These are phyloP conservation scores for Fonsecaea monophora DNA, from an alignment of 2,329 filamentous ascomycete species.

Conservation along the genomic window DNA sequence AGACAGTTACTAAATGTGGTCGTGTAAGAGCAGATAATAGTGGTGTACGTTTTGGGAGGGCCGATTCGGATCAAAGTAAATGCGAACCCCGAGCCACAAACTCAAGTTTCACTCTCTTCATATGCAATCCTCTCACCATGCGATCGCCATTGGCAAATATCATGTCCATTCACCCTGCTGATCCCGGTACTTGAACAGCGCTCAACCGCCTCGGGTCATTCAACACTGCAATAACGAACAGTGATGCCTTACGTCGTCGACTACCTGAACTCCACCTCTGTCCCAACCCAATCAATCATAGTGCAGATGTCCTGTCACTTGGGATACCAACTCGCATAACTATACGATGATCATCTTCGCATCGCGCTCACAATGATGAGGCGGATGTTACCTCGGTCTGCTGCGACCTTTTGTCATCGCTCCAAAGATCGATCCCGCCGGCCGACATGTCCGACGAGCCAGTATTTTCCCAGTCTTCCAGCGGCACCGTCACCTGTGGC, in stretches of 20 bases:
- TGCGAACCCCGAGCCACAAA: not conserved
- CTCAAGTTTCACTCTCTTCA: not conserved
- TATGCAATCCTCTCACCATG: not conserved
- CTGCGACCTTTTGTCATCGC: not conserved
- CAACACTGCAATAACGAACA: not conserved
- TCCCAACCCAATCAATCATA: not conserved
- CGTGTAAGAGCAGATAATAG: not conserved
- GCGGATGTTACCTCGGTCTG: not conserved
- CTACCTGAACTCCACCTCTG: not conserved
- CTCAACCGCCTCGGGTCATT: not conserved
- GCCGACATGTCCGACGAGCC: not conserved
- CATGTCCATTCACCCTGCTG: not conserved
- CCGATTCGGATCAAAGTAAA: not conserved
- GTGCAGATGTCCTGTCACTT: too few species aligned
- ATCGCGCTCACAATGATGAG: not conserved
- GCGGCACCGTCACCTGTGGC: not conserved
- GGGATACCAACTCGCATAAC: not conserved
- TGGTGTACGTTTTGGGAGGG: too few species aligned
- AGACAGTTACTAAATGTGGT: not conserved
- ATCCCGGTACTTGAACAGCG: not conserved
- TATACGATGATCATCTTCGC: not conserved
- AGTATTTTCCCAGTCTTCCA: not conserved
- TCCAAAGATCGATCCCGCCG: not conserved
- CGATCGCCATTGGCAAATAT: not conserved
- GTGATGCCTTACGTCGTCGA: not conserved